A percentile compares a stretch with the other conserved stretches of the same genome.
Conservation (phyloP, 176 grass and related monocot genomes). For the Zea luxurians region DNA sequence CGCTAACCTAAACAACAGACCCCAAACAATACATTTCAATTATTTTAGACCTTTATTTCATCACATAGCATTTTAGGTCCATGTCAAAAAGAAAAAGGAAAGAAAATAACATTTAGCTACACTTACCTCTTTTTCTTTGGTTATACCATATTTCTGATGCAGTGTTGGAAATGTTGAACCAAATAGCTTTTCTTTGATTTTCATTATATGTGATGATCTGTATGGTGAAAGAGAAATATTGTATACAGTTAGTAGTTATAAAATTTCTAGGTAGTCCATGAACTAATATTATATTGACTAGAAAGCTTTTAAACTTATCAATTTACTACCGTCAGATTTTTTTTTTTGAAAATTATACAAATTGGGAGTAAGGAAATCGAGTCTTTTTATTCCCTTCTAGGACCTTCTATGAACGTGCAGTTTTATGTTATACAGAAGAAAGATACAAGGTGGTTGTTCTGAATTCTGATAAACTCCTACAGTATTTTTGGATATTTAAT, state of each 20-base stretch:
- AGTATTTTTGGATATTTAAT: neutral
- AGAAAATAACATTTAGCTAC: neutral
- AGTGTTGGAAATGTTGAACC: constrained; percentile 24
- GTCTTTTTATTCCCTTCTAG: neutral
- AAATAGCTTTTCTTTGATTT: constrained; percentile 52
- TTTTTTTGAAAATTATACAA: neutral
- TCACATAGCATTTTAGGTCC: neutral
- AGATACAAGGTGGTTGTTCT: neutral
- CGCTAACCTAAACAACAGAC: neutral
- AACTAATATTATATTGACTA: neutral
- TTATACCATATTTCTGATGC: constrained; percentile 37
- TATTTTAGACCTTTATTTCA: neutral
- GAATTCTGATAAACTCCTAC: neutral
- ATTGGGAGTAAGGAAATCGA: neutral
- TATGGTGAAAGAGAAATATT: constrained; percentile 2
- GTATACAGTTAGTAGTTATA: neutral
- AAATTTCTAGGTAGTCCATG: neutral
- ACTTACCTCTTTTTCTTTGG: constrained; percentile 42
- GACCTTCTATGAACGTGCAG: neutral
- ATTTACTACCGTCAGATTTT: neutral
- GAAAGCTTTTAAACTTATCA: neutral
- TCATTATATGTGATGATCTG: constrained; percentile 53
- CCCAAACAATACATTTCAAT: neutral
- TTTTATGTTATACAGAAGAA: neutral
- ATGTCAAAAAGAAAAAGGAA: neutral